phyloP scores from a whole-genome alignment of 768 basidiomycete species.

The Lactifluus subvellereus region DNA sequence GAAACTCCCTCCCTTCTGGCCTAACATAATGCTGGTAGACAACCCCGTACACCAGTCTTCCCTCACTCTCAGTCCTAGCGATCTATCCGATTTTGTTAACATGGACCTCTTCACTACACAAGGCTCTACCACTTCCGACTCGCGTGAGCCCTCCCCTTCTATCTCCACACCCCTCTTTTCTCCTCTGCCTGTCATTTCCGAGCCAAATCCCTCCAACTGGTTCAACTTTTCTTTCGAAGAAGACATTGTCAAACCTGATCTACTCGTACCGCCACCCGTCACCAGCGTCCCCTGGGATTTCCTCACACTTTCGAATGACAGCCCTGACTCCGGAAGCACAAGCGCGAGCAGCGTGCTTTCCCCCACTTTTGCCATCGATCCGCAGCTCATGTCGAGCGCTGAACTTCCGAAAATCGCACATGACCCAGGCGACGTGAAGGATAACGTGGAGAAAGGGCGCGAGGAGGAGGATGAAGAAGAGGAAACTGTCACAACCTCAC shows the following conservation, averaged over 20 bases:
- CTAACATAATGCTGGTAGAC: slow-evolving; percentile 16
- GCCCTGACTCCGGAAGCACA: slow-evolving; percentile 24
- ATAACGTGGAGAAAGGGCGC: slow-evolving; percentile 31
- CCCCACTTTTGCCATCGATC: slow-evolving; percentile 54
- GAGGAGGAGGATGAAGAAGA: slow-evolving; percentile 33
- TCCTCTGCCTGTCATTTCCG: slow-evolving; percentile 19
- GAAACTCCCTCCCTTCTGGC: not conserved
- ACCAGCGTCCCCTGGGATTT: slow-evolving; percentile 36
- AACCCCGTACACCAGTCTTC: slow-evolving; percentile 14
- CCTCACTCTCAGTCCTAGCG: slow-evolving; percentile 6
- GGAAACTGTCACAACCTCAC: slow-evolving; percentile 21
- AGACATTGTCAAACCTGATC: slow-evolving; percentile 30
- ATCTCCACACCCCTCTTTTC: slow-evolving; percentile 21
- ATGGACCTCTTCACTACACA: slow-evolving; percentile 21
- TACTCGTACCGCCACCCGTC: slow-evolving; percentile 27
- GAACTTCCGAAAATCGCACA: slow-evolving; percentile 38
- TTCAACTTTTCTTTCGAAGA: slow-evolving; percentile 32
- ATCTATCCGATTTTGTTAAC: slow-evolving; percentile 24
- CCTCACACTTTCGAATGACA: slow-evolving; percentile 32
- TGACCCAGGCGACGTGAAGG: slow-evolving; percentile 37
- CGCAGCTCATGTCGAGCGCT: slow-evolving; percentile 68
- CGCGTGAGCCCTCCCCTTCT: slow-evolving; percentile 23
- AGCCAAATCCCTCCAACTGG: slow-evolving; percentile 18
- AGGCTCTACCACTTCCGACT: slow-evolving; percentile 16
- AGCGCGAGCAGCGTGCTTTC: slow-evolving; percentile 24